Evolutionary conservation across 176 grass and related monocot species (phyloP).

Genomic region (Oryza brachyantha): DNA sequence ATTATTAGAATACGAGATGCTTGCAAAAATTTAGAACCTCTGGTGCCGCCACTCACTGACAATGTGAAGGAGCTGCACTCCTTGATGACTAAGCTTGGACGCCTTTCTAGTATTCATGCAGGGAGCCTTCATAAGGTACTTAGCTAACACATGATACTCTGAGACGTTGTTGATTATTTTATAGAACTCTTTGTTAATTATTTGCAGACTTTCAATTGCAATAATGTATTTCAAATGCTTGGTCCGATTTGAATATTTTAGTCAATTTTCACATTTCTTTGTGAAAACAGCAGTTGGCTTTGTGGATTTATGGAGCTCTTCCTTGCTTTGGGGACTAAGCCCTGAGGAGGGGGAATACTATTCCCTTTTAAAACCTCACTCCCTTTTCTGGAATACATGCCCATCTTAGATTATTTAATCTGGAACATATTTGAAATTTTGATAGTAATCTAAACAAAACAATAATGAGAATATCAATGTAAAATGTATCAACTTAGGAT

Average conservation of each 20-base stretch:
- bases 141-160: conserved; percentile 25
- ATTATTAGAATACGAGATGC: conserved; percentile 74
- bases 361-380: background rate
- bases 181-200: background rate
- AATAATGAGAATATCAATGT: background rate
- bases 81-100: conserved; percentile 82
- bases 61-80: conserved; percentile 72
- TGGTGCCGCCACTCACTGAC: conserved; percentile 60
- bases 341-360: background rate
- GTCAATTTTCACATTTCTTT: background rate
- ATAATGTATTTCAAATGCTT: background rate
- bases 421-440: background rate
- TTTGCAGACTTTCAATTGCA: background rate
- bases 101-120: conserved; percentile 82
- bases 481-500: background rate
- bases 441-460: background rate
- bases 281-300: background rate
- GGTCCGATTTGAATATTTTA: background rate
- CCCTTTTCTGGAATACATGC: background rate
- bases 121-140: conserved; percentile 92
- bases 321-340: background rate
- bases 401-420: background rate
- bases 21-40: conserved; percentile 61
- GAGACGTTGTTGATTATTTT: background rate
- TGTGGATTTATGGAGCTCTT: background rate